Evolutionary conservation across 116 monocot species (phyloP), one percentile per base, ranked within the genome.

Genomic region (Dioscorea cayenensis): DNA sequence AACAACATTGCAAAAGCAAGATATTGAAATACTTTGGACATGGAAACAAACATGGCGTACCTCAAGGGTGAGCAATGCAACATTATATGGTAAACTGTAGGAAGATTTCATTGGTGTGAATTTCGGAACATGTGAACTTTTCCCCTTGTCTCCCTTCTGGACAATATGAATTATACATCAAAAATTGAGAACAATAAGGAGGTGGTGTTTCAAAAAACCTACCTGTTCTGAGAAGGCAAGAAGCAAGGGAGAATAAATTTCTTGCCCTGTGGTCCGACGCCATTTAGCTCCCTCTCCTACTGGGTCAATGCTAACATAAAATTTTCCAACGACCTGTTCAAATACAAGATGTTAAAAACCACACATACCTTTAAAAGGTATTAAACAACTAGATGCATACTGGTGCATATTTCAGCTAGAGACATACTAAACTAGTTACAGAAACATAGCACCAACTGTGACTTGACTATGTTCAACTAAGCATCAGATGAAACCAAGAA

Each of bases 181-280:
- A 16, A 36, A 28, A 38, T 13, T 49, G 6, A 36, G 36, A 21
- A 10, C 51, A 25, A 65, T 37, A 36, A 71, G 0, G 16, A 78
- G 38, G 35, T 10, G 6, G 65, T 36, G 66, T 19, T 62, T 6
- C 50, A 12, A 14, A 43, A 66, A 12, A 37, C 63, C 71, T 84
- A 89, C 99, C 87, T 91, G 90, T 68, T 89, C 85, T 20, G 99
- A 73, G 72, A 99, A 99, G 71, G 99, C 91, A 35, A 94, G 16
- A 22, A 94, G 87, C 73, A 99, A 89, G 73, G 99, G 99, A 67
- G 99, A 99, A 72, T 91, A 99, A 67, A 99, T 87, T 77, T 94
- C 94, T 68, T 99, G 99, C 48, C 99, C 99, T 66, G 80, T 61
- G 13, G 99, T 80, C 23, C 99, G 84, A 14, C 99, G 99, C 99